Base-by-base conservation (phyloP, 805 yeast genomes). In the Metschnikowia shivogae region DNA sequence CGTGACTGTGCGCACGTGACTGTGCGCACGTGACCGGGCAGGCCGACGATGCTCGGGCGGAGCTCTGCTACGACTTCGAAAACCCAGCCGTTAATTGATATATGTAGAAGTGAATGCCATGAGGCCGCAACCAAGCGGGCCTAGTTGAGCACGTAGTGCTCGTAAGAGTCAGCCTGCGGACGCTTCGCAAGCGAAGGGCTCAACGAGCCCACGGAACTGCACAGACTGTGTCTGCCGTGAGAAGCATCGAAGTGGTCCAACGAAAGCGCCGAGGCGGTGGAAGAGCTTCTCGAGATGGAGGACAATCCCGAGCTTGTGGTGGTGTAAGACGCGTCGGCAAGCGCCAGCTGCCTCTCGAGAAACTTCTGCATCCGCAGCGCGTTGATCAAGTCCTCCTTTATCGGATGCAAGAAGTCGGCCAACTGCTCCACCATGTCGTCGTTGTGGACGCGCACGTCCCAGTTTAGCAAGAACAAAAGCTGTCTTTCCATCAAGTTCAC, bases 401-500 rank as follows among this genome's bases (percentile, higher is more conserved):
- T 77, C 30, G 83, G 83, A 27, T 70, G 73, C 51, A 79, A 66
- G 69, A 78, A 76, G 47, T 68, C 62, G 46, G 59, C 62, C 60
- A 78, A 68, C 34, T 63, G 68, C 26, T 48, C 50, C 36, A 62
- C 53, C 61, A 78, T 67, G 45, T 79, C 82, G 22, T 62, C 63
- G 52, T 65, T 72, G 41, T 64, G 58, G 34, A 78, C 73, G 46
- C 69, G 64, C 49, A 84, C 67, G 61, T 86, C 84, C 89, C 90
- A 86, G 63, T 84, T 76, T 59, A 86, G 67, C 41, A 85, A 68
- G 57, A 73, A 79, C 42, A 85, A 69, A 47, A 86, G 67, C 63
- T 86, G 92, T 60, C 88, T 77, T 65, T 86, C 95, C 89, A 86
- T 86, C 49, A 84, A 69, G 62, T 84, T 85, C 52, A 86, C 80